Evolutionary conservation across 2,329 filamentous ascomycete genomes (phyloP), one percentile per base, ranked within the genome.

Genomic region (Chaetomiaceae sp.): DNA sequence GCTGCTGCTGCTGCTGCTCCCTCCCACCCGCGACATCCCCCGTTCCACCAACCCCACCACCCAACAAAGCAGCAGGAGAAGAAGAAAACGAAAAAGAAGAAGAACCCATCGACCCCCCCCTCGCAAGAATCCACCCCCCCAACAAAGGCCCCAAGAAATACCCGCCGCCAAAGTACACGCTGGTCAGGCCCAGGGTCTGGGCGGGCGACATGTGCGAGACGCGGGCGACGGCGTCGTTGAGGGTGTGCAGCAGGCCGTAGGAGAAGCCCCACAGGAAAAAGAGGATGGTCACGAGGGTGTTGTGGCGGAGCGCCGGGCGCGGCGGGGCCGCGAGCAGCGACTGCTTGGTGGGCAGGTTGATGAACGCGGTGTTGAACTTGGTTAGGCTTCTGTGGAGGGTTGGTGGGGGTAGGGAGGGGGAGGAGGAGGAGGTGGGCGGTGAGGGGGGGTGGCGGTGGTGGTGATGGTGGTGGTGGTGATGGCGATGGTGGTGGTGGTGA

Each of bases 191-290:
- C 3, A 89, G 71, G 0, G 79, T 84, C 66, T 90, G 77, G 6
- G 80, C 76, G 0, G 75, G 68, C 1, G 75, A 79, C 75, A 87
- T 85, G 20, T 78, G 63, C 13, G 84, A 78, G 5, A 89, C 78
- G 11, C 69, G 65, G 32, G 85, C 81, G 48, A 90, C 84, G 21
- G 82, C 82, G 18, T 77, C 78, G 66, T 95, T 95, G 25, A 96
- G 78, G 0, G 85, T 86, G 63, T 94, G 90, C 3, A 96, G 75
- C 2, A 96, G 77, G 0, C 91, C 91, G 62, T 96, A 96, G 0
- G 90, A 90, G 53, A 96, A 86, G 0, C 91, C 91, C 90, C 90
- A 95, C 2, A 96, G 73, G 58, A 95, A 84, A 70, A 96, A 95
- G 0, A 96, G 74, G 6, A 91, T 79, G 1, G 87, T 89, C 20